Evolutionary conservation across 345 rosid genomes (phyloP).

Genomic region (Cardamine chenopodiifolia): DNA sequence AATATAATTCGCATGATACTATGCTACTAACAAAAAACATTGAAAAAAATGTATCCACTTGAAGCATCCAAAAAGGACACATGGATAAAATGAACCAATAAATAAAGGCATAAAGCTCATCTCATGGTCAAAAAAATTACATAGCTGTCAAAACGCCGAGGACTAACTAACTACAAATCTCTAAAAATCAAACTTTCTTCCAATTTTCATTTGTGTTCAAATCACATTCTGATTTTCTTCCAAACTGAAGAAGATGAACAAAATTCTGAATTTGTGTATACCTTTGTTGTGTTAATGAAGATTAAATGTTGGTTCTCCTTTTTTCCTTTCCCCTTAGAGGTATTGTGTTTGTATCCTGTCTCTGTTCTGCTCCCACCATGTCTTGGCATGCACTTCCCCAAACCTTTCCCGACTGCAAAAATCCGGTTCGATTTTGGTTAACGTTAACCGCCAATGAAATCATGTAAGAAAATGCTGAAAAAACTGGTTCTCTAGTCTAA

Average conservation of each 20-base stretch:
- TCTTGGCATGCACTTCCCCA: constrained; percentile 89
- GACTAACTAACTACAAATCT: constrained; percentile 33
- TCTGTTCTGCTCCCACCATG: constrained; percentile 98
- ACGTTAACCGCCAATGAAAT: not conserved
- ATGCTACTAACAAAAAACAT: not conserved
- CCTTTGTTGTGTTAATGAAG: constrained; percentile 33
- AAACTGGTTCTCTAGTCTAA: constrained; percentile 2
- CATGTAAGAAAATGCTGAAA: not conserved
- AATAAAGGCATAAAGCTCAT: constrained; percentile 29
- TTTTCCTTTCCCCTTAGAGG: constrained; percentile 49
- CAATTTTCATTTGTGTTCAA: constrained; percentile 10
- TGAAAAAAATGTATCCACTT: not conserved
- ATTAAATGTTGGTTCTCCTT: constrained; percentile 24
- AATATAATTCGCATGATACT: not conserved
- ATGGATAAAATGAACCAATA: constrained; percentile 27
- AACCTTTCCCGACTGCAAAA: constrained; percentile 82
- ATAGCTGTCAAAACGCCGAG: constrained; percentile 31
- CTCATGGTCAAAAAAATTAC: constrained; percentile 25
- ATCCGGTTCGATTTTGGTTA: constrained; percentile 18
- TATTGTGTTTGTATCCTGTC: constrained; percentile 96
- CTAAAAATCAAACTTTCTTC: constrained; percentile 6
- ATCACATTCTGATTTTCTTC: constrained; percentile 19
- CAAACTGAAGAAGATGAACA: constrained; percentile 23
- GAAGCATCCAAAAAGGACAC: not conserved
- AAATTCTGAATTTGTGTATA: constrained; percentile 33